These are phyloP conservation scores for Coemansia sp. DNA, from an alignment of 192 early-diverging fungal genomes.

Conservation along the genomic window DNA sequence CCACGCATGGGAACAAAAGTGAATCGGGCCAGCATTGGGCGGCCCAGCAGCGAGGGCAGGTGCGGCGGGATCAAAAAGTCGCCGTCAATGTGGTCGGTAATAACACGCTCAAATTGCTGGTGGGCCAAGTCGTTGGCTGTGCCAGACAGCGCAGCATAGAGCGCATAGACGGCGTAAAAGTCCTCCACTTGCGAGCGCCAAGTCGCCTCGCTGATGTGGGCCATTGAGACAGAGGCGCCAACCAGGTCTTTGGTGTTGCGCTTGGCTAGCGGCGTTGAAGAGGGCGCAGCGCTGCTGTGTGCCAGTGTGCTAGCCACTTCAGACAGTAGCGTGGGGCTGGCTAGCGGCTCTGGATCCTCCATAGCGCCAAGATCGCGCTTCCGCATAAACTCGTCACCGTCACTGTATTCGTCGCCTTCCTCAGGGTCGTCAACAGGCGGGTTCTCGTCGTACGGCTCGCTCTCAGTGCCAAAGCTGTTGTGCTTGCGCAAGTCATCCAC, in stretches of 20 bases:
- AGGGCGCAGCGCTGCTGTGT: background rate
- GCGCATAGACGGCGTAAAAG: conserved; percentile 40
- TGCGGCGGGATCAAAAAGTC: conserved; percentile 37
- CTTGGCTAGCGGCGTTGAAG: background rate
- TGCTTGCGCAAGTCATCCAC: conserved; percentile 52
- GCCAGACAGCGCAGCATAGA: conserved; percentile 35
- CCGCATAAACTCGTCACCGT: conserved; percentile 51
- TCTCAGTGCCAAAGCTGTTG: conserved; percentile 29
- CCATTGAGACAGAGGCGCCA: conserved; percentile 37
- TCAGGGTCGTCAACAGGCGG: conserved; percentile 49
- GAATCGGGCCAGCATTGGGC: conserved; percentile 41
- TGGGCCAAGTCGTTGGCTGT: conserved; percentile 30
- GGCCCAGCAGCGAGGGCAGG: conserved; percentile 20
- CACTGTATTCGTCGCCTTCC: conserved; percentile 50
- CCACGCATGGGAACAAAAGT: conserved; percentile 45
- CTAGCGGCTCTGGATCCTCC: background rate
- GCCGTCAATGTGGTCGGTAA: conserved; percentile 44
- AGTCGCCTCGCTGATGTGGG: conserved; percentile 24
- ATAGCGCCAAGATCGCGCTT: conserved; percentile 36
- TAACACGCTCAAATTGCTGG: conserved; percentile 47
- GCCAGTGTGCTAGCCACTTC: background rate
- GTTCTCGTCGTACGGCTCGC: conserved; percentile 51
- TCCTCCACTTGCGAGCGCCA: conserved; percentile 50
- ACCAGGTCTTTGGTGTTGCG: conserved; percentile 21
- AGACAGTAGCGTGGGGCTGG: conserved; percentile 21